Conservation (phyloP, 2,329 filamentous ascomycete species). For the Cladosporium colombiae region DNA sequence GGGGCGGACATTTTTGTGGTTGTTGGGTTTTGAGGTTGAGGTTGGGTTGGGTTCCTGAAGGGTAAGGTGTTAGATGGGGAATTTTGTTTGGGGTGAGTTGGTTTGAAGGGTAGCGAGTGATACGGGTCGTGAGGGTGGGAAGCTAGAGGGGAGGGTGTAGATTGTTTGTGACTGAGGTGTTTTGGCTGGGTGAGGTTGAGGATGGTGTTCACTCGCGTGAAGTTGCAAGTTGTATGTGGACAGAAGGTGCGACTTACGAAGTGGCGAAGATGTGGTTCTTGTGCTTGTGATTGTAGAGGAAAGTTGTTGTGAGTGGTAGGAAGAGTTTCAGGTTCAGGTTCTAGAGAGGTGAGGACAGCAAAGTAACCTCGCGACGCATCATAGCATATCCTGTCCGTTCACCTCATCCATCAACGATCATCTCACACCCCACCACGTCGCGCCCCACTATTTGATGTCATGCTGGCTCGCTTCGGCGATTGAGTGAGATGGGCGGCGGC, state of each 20-base stretch:
- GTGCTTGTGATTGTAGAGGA: background rate
- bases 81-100: background rate
- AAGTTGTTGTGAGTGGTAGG: background rate
- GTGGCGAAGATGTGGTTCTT: background rate
- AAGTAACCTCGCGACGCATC: slow-evolving; percentile 1
- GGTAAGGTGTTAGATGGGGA: background rate
- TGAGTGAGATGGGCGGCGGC: background rate
- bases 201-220: background rate
- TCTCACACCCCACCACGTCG: slow-evolving; percentile 11
- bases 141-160: background rate
- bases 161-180: background rate
- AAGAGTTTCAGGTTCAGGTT: background rate
- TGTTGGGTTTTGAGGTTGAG: background rate
- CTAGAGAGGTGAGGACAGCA: slow-evolving; percentile 1
- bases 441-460: slow-evolving; percentile 16
- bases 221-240: background rate
- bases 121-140: background rate
- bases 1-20: slow-evolving; percentile 61
- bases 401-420: slow-evolving; percentile 5
- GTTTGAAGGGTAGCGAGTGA: background rate
- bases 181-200: background rate
- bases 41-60: background rate
- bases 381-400: background rate
- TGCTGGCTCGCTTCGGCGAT: slow-evolving; percentile 7
- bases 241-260: background rate